Conservation (phyloP, 768 basidiomycete species). For the Amyloporia xantha region DNA sequence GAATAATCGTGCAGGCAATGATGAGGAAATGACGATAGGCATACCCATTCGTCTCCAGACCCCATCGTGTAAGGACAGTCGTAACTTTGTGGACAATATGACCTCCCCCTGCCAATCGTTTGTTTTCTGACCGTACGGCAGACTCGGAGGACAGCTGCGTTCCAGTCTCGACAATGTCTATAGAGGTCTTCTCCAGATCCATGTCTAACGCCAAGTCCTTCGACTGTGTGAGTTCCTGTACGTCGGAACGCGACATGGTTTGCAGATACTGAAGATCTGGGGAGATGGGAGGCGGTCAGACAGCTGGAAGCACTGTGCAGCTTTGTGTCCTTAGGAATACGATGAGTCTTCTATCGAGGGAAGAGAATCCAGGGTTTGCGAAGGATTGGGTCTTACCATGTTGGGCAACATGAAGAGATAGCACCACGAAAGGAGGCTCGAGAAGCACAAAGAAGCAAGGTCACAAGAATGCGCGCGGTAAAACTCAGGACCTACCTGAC, state of each 20-base stretch:
- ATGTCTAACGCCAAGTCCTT: neutral
- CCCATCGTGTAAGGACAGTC: constrained; percentile 15
- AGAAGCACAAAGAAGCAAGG: neutral
- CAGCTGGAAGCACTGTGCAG: no score
- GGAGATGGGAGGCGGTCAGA: no score
- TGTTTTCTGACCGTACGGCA: no score
- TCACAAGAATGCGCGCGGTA: neutral
- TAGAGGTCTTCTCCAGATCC: neutral
- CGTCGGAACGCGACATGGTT: no score
- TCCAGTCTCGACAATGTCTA: neutral
- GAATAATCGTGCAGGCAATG: neutral
- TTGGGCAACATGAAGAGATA: no score
- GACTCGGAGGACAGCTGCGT: neutral
- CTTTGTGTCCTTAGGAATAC: no score
- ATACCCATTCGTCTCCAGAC: constrained; percentile 22
- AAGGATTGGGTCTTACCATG: no score
- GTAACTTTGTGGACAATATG: constrained; percentile 7
- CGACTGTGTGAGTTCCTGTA: neutral
- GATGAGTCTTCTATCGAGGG: no score
- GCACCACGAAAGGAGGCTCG: no score
- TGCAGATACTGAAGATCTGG: no score
- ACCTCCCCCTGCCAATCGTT: neutral
- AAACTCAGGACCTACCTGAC: neutral
- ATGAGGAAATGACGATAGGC: neutral
- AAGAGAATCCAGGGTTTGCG: no score